These are phyloP conservation scores for Geotrichum ghanense DNA, from an alignment of 805 yeast genomes.

Conservation along the genomic window DNA sequence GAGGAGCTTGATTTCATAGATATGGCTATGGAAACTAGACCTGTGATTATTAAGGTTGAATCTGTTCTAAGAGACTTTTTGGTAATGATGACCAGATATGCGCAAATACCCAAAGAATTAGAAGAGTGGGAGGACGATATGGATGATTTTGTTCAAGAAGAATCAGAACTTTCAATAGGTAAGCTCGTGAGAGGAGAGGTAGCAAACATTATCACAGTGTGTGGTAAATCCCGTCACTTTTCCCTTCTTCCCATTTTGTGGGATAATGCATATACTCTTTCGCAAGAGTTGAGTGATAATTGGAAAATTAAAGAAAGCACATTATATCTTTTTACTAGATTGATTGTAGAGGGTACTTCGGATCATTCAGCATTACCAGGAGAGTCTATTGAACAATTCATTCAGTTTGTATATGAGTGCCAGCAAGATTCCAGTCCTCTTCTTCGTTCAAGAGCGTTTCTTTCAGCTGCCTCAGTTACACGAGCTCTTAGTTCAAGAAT, in stretches of 20 bases:
- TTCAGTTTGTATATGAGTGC: not conserved
- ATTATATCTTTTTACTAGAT: not conserved
- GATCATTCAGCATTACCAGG: conserved; percentile 1
- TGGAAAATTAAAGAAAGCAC: conserved; percentile 1
- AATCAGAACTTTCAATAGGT: conserved; percentile 54
- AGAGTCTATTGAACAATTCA: not conserved
- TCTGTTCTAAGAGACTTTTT: not conserved
- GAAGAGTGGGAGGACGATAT: conserved; percentile 44
- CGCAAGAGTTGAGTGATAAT: not conserved
- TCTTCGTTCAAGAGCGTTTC: conserved; percentile 12
- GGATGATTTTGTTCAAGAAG: conserved; percentile 61
- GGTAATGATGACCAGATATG: not conserved
- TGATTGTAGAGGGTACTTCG: not conserved
- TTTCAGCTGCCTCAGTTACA: conserved; percentile 9
- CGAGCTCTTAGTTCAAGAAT: not conserved
- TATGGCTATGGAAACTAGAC: not conserved
- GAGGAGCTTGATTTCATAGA: not conserved
- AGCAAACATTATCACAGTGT: conserved; percentile 32
- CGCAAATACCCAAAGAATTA: not conserved
- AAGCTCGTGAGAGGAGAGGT: conserved; percentile 49
- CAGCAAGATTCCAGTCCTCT: conserved; percentile 1
- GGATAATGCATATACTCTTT: not conserved
- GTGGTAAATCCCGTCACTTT: not conserved
- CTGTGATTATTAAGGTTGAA: not conserved
- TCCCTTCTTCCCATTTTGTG: not conserved